Conservation (phyloP, 2,329 filamentous ascomycete species). For the Nannizzia gypsea region DNA sequence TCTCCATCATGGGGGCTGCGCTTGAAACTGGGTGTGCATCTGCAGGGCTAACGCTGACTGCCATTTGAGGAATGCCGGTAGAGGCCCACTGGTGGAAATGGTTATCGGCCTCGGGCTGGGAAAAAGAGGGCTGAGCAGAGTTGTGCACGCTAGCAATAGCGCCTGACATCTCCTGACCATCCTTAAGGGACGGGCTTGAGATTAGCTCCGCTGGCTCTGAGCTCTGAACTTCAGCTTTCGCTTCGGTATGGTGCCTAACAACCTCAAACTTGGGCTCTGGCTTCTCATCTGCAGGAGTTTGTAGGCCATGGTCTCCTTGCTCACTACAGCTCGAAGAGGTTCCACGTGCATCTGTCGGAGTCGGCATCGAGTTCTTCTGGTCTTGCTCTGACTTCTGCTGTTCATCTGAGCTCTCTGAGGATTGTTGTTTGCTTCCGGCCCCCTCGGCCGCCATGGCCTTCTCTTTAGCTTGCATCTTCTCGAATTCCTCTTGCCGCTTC, state of each 20-base stretch:
- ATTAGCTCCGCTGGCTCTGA: neutral
- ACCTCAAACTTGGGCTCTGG: neutral
- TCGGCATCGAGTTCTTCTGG: neutral
- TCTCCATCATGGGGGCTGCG: neutral
- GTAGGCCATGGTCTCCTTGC: neutral
- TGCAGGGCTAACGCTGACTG: neutral
- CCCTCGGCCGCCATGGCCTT: slow-evolving; percentile 1
- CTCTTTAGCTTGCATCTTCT: slow-evolving; percentile 30
- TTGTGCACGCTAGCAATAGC: neutral
- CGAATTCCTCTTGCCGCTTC: slow-evolving; percentile 39
- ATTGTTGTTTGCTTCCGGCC: slow-evolving; percentile 7
- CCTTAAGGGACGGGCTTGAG: neutral
- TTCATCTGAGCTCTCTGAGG: slow-evolving; percentile 1
- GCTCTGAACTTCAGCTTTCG: neutral
- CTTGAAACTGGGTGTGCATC: neutral
- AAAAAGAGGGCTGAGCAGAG: neutral
- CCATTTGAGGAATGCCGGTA: neutral
- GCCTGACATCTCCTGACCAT: neutral
- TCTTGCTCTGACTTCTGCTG: neutral
- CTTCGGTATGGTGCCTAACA: neutral
- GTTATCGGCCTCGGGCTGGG: neutral
- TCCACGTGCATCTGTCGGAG: neutral
- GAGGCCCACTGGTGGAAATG: neutral
- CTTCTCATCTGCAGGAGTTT: neutral
- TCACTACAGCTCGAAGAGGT: neutral